Base-by-base conservation (phyloP, 805 yeast genomes). In the Cyberlindnera bimundalis region DNA sequence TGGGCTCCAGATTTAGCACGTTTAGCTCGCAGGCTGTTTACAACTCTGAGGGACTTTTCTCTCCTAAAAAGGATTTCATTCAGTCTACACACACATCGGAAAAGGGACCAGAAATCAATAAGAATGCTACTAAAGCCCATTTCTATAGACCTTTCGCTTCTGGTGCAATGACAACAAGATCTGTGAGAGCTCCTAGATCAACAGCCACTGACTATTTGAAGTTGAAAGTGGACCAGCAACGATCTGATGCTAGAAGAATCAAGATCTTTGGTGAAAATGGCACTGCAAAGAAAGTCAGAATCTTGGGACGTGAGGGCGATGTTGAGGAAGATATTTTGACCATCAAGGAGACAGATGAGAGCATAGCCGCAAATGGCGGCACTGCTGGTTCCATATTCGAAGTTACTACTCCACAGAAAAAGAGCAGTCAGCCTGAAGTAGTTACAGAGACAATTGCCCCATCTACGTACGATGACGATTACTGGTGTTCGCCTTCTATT, bases 401-500 rank as follows among this genome's bases (percentile, higher is more conserved):
- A 13, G n/a, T 16, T 9, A 21, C 34, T 9, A 29, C 42, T 4
- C 43, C 32, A 20, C 21, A 35, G 29, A 32, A 38, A 21, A 26
- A 29, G 11, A 32, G 28, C 7, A 35, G 32, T 6, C 13, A 29
- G 2, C 7, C 18, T 8, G 44, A 39, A 15, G 14, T 31, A 16
- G 35, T 40, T 13, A 46, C 20, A 11, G 30, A 45, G 24, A 44
- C 25, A 10, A 42, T 42, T 5, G 15, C 25, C 4, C 21, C 37
- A 17, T 36, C 27, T 12, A 20, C 26, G 2, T 24, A 27, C 14
- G 39, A 43, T 6, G 30, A 36, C 17, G 84, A 74, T 3, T 84
- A 84, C 52, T 85, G 91, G 89, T 78, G 86, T 46, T 70, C 82
- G 0, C 95, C 93, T 1, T 62, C 83, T 0, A 62, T 81, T 13